These are phyloP conservation scores for Trifolium repens DNA, from an alignment of 306 rosid species.

Conservation along the genomic window DNA sequence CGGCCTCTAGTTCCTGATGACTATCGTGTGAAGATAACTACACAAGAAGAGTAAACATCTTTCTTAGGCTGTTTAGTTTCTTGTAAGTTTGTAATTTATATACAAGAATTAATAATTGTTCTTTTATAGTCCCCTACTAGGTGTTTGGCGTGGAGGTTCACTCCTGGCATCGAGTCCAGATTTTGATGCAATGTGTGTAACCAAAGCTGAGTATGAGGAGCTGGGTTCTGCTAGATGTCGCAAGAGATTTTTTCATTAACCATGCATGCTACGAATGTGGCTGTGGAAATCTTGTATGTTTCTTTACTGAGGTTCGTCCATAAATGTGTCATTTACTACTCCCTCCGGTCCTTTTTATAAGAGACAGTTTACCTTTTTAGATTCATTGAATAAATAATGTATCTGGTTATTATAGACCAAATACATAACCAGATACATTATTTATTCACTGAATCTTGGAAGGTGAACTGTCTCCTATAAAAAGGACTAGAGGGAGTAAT, in stretches of 20 bases:
- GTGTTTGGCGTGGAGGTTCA: constrained; percentile 97
- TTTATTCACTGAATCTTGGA: too few species aligned
- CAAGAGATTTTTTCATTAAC: constrained; percentile 76
- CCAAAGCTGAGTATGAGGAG: constrained; percentile 95
- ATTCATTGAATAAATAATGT: too few species aligned
- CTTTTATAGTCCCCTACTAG: constrained; percentile 71
- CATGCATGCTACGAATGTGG: constrained; percentile 28
- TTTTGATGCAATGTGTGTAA: constrained; percentile 92
- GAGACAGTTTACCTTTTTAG: too few species aligned
- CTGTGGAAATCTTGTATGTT: constrained; percentile 19
- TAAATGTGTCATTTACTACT: neutral
- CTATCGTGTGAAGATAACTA: constrained; percentile 80
- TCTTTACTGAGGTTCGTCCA: constrained; percentile 10
- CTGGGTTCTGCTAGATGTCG: constrained; percentile 97
- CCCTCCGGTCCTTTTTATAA: neutral
- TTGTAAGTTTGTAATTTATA: constrained; percentile 19
- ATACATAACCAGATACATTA: too few species aligned
- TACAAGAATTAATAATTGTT: constrained; percentile 12
- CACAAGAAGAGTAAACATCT: constrained; percentile 79
- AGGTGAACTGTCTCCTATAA: too few species aligned
- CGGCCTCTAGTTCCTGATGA: constrained; percentile 92
- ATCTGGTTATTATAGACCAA: too few species aligned
- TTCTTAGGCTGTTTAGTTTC: constrained; percentile 25
- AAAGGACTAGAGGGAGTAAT: neutral
- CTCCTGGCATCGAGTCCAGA: constrained; percentile 90